Percentiles rank a stretch among this genome's conserved stretches.
phyloP scores from a whole-genome alignment of 2,329 filamentous ascomycete genomes.

The Ascosphaera aggregata region DNA sequence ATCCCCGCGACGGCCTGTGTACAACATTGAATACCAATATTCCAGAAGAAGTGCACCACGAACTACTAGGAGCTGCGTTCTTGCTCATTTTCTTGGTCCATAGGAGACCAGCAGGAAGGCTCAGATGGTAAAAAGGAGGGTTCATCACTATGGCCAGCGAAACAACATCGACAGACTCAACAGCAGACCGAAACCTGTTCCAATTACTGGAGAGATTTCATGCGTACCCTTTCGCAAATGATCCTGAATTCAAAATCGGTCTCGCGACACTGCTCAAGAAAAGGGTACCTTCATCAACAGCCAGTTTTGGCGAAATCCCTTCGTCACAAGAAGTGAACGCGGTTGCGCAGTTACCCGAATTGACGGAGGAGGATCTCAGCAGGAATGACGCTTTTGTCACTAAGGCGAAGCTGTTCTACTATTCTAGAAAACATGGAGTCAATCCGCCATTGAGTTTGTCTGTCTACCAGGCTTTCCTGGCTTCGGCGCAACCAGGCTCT shows the following conservation, averaged over 20 bases:
- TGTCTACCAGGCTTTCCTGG: conserved; percentile 5
- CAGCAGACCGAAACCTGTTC: not conserved
- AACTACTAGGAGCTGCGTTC: no score
- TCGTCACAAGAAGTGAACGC: no score
- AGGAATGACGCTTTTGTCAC: conserved; percentile 19
- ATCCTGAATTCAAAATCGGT: conserved; percentile 23
- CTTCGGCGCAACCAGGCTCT: conserved; percentile 15
- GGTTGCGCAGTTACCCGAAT: no score
- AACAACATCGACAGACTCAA: not conserved
- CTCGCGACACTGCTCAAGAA: conserved; percentile 24
- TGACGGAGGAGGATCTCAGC: conserved; percentile 16
- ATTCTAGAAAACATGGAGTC: conserved; percentile 16
- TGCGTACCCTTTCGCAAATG: conserved; percentile 18
- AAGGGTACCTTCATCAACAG: no score
- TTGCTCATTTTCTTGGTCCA: no score
- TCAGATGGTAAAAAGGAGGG: no score
- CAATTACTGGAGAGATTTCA: conserved; percentile 9
- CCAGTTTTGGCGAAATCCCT: no score
- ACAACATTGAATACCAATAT: no score
- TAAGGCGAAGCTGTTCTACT: conserved; percentile 26
- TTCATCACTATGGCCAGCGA: not conserved
- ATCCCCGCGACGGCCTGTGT: no score
- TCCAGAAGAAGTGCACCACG: no score
- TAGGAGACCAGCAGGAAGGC: no score
- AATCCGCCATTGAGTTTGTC: conserved; percentile 8